These are phyloP conservation scores for Salix exigua DNA, from an alignment of 345 rosid genomes.

Conservation along the genomic window DNA sequence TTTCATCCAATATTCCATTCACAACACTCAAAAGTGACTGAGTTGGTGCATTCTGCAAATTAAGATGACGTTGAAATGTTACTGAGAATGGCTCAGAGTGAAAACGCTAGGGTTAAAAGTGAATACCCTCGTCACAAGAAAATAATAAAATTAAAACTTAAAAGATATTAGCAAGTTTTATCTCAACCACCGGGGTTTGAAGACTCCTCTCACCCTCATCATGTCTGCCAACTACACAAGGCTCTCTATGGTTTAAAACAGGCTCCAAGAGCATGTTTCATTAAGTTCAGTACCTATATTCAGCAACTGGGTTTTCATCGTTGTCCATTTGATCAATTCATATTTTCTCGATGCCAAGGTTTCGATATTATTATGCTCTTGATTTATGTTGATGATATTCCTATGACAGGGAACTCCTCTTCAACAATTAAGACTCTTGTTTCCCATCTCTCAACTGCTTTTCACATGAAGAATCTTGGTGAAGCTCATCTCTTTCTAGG, in stretches of 20 bases:
- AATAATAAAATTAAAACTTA: no score
- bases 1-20: conserved; percentile 87
- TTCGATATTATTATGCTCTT: background rate
- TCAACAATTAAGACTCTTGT: background rate
- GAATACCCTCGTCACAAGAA: no score
- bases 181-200: background rate
- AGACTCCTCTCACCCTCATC: background rate
- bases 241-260: background rate
- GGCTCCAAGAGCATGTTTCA: background rate
- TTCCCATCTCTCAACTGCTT: background rate
- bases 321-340: background rate
- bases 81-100: conserved; percentile 4
- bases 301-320: background rate
- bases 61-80: conserved; percentile 13
- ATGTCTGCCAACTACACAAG: background rate
- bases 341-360: background rate
- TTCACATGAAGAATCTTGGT: background rate
- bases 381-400: background rate
- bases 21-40: conserved; percentile 83
- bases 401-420: background rate
- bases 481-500: background rate
- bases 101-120: no score
- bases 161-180: no score
- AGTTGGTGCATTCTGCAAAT: conserved; percentile 85
- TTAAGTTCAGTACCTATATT: no score